A percentile compares a stretch with the other conserved stretches of the same genome.
phyloP scores from a whole-genome alignment of 2,329 filamentous ascomycete genomes.

The Diaporthe australafricana region DNA sequence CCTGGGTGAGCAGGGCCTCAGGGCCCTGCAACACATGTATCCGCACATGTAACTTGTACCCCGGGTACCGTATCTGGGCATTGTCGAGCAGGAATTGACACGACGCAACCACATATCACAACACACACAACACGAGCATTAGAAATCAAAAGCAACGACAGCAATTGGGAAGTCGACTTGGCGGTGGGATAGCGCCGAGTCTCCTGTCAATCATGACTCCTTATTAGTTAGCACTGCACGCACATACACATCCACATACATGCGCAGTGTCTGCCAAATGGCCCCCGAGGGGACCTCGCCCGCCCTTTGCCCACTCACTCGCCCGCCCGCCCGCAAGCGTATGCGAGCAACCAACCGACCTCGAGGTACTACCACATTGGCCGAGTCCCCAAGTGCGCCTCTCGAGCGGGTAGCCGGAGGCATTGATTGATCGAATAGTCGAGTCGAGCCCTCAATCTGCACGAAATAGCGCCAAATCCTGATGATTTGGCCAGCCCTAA shows the following conservation, averaged over 20 bases:
- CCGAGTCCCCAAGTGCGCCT: slow-evolving; percentile 18
- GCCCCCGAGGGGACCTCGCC: background rate
- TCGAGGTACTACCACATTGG: background rate
- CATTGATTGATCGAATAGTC: slow-evolving; percentile 28
- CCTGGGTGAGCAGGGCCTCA: background rate
- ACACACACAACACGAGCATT: background rate
- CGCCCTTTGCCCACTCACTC: background rate
- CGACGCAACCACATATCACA: background rate
- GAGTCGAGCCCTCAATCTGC: slow-evolving; percentile 22
- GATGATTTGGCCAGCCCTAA: slow-evolving; percentile 30
- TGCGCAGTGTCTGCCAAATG: too few species aligned
- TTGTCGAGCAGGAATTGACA: background rate
- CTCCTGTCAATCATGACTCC: background rate
- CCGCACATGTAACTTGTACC: background rate
- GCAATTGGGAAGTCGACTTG: background rate
- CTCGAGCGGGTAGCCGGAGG: slow-evolving; percentile 23
- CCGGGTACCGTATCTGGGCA: background rate
- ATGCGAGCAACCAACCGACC: background rate
- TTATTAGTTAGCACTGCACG: too few species aligned
- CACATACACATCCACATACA: too few species aligned
- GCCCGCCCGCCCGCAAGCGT: background rate
- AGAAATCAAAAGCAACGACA: too few species aligned
- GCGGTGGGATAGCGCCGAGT: background rate
- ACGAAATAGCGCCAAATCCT: slow-evolving; percentile 28
- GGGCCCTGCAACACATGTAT: background rate